Percentiles rank a stretch among this genome's conserved stretches.
Conservation (phyloP, 345 rosid genomes). For the Dipteronia dyeriana region DNA sequence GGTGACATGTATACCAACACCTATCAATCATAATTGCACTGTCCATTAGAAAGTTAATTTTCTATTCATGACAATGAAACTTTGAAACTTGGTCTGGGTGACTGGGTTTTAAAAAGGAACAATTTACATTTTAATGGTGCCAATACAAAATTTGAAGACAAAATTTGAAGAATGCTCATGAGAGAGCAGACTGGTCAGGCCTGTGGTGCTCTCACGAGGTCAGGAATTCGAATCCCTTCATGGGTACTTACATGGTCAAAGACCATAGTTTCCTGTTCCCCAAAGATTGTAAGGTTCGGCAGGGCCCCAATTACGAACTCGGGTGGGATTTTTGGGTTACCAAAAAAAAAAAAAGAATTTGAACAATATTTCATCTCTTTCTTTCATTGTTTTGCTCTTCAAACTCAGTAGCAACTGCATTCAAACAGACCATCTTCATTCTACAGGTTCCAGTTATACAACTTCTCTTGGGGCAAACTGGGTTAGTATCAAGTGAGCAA, state of each 20-base stretch:
- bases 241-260: too few species aligned
- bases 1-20: background rate
- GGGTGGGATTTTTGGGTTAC: too few species aligned
- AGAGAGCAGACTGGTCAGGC: too few species aligned
- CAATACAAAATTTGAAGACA: too few species aligned
- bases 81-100: background rate
- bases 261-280: too few species aligned
- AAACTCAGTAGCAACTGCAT: background rate
- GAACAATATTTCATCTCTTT: background rate
- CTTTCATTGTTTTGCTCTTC: background rate
- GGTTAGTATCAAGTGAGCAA: constrained; percentile 83
- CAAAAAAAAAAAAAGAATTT: background rate
- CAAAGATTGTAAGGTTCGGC: too few species aligned
- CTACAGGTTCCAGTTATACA: constrained; percentile 96
- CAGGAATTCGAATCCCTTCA: too few species aligned
- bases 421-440: background rate
- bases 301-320: too few species aligned
- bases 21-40: background rate
- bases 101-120: background rate
- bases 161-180: too few species aligned
- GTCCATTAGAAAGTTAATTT: background rate
- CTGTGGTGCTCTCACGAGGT: too few species aligned
- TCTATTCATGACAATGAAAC: background rate
- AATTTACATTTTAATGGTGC: background rate
- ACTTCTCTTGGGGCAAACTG: constrained; percentile 86